phyloP scores from a whole-genome alignment of 2,329 filamentous ascomycete genomes.

The Fulvia fulva region DNA sequence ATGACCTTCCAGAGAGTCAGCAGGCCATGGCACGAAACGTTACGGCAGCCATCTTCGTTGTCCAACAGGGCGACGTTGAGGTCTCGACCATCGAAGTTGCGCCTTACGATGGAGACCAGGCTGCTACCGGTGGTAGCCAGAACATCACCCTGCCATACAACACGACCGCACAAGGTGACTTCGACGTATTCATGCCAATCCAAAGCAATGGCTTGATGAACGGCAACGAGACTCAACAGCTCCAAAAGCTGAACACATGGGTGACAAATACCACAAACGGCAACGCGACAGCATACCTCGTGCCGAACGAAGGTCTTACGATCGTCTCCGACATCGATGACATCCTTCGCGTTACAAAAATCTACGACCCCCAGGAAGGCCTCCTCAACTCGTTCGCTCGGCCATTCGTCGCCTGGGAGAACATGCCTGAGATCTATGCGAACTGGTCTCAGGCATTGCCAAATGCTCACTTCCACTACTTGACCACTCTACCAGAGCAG shows the following conservation, averaged over 20 bases:
- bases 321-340: conserved; percentile 77
- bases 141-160: conserved; percentile 60
- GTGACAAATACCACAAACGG: conserved; percentile 61
- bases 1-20: conserved; percentile 55
- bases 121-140: conserved; percentile 51
- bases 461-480: conserved; percentile 74
- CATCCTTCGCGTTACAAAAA: conserved; percentile 75
- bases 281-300: conserved; percentile 72
- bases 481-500: conserved; percentile 77
- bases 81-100: conserved; percentile 59
- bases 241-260: conserved; percentile 67
- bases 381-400: conserved; percentile 72
- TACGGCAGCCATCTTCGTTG: conserved; percentile 68
- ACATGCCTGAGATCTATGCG: conserved; percentile 75
- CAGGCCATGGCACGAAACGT: conserved; percentile 68
- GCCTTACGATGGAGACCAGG: conserved; percentile 47
- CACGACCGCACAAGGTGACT: conserved; percentile 67
- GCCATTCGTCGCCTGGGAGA: conserved; percentile 67
- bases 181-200: conserved; percentile 66
- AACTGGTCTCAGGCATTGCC: conserved; percentile 67
- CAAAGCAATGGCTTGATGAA: conserved; percentile 56
- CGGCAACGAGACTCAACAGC: conserved; percentile 60
- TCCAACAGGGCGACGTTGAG: conserved; percentile 63
- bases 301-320: conserved; percentile 66
- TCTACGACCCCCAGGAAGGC: conserved; percentile 70